Evolutionary conservation across 1,284 basidiomycete genomes (phyloP), one percentile per base, ranked within the genome.

Genomic region (Peniophora sp.): DNA sequence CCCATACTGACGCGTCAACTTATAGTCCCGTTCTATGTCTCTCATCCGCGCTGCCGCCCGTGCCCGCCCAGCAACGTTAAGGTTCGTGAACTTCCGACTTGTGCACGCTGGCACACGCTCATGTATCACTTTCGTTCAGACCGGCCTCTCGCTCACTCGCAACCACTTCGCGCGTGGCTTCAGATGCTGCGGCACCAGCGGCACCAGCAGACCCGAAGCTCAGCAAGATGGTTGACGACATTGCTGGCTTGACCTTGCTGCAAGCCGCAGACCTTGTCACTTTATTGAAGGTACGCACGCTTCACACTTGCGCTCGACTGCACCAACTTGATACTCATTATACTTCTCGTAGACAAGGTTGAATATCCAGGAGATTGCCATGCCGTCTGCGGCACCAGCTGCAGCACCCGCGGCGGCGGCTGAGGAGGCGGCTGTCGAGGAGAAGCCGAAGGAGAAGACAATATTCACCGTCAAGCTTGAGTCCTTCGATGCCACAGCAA

Each of bases 391-490:
- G 1, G 73, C 87, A 8, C 78, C 85, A 3, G 75, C 83, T 1
- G 72, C 79, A 2, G 70, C 78, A 2, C 69, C 79, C 2, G 75
- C 81, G 17, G 73, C 77, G 18, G 74, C 73, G 11, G 73, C 79
- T 3, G 74, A 70, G 22, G 88, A 87, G 44, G 83, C 83, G 56
- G 72, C 81, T 22, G 83, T 64, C 44, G 79, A 81, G 80, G 94
- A 95, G 67, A 97, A 97, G 68, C 95, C 95, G 47, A 98, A 97
- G 74, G 97, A 99, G 73, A 99, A 99, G 84, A 97, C 95, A 8
- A 81, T 96, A 42, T 99, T 99, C 74, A 96, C 87, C 60, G 85
- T 98, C 64, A 96, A 87, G 69, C 79, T 98, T 43, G 91, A 94
- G 65, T 92, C 92, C 53, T 95, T 97, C 62, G 93, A 96, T 57